phyloP scores from a whole-genome alignment of 345 rosid genomes.

The Noccaea caerulescens region DNA sequence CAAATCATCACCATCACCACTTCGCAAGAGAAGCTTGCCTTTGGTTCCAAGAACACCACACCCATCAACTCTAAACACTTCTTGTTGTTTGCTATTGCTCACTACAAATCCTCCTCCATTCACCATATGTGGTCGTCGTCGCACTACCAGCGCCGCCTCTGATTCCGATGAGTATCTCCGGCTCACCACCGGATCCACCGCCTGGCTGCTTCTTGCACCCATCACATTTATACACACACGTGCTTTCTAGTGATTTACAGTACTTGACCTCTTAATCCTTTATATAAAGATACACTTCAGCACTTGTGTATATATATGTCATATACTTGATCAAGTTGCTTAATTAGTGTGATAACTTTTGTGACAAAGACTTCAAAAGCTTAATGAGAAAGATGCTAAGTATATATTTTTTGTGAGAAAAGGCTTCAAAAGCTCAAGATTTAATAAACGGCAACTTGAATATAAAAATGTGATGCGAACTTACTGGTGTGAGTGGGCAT shows the following conservation, averaged over 20 bases:
- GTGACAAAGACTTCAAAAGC: conserved; percentile 25
- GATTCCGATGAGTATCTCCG: conserved; percentile 59
- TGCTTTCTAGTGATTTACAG: conserved; percentile 10
- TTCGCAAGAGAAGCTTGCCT: conserved; percentile 60
- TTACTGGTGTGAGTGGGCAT: conserved; percentile 27
- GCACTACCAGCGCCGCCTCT: conserved; percentile 59
- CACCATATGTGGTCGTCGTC: conserved; percentile 67
- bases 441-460: conserved; percentile 21
- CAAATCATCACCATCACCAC: conserved; percentile 56
- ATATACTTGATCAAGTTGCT: conserved; percentile 16
- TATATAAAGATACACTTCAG: conserved; percentile 9
- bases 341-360: conserved; percentile 5
- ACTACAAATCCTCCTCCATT: conserved; percentile 89
- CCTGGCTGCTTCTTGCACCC: conserved; percentile 39
- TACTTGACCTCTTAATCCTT: conserved; percentile 24
- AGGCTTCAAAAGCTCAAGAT: conserved; percentile 1
- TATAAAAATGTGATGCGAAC: too few species aligned
- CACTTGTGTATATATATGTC: conserved; percentile 1
- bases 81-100: conserved; percentile 59
- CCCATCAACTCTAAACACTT: conserved; percentile 76
- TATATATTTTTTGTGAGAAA: conserved; percentile 15
- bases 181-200: conserved; percentile 51
- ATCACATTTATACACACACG: conserved; percentile 15
- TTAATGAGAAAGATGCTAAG: conserved; percentile 29
- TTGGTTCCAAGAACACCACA: conserved; percentile 72